Evolutionary conservation across 1,284 basidiomycete species (phyloP).

Genomic region (Porogramme epimiltina): DNA sequence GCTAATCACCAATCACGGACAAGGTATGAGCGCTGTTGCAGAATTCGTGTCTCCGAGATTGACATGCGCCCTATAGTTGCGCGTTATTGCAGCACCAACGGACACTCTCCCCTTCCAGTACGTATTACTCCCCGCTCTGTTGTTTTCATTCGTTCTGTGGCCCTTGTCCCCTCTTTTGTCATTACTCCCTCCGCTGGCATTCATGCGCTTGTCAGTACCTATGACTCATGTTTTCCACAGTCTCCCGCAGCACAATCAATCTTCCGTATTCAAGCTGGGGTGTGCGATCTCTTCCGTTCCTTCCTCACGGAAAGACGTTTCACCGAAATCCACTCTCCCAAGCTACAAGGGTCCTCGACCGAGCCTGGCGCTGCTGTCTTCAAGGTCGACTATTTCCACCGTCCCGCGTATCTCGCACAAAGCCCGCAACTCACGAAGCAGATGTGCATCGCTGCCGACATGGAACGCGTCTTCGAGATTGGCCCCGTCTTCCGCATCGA

Average conservation of each 20-base stretch:
- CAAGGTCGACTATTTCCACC: constrained; percentile 73
- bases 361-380: constrained; percentile 70
- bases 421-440: constrained; percentile 75
- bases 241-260: constrained; percentile 71
- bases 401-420: constrained; percentile 69
- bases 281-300: constrained; percentile 65
- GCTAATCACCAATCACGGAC: no score
- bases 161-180: no score
- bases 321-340: constrained; percentile 71
- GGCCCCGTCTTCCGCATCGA: constrained; percentile 75
- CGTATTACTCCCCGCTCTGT: no score
- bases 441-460: constrained; percentile 76
- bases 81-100: no score
- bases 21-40: no score
- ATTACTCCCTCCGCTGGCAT: no score
- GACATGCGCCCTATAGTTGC: no score
- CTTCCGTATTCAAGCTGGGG: constrained; percentile 67
- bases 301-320: constrained; percentile 57
- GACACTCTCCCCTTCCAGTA: no score
- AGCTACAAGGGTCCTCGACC: constrained; percentile 73
- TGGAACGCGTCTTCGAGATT: constrained; percentile 74
- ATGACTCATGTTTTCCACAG: no score
- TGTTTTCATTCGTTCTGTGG: no score
- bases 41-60: no score
- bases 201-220: no score